Base-by-base conservation (phyloP, 106 monocot genomes). In the Dactylorhiza incarnata region DNA sequence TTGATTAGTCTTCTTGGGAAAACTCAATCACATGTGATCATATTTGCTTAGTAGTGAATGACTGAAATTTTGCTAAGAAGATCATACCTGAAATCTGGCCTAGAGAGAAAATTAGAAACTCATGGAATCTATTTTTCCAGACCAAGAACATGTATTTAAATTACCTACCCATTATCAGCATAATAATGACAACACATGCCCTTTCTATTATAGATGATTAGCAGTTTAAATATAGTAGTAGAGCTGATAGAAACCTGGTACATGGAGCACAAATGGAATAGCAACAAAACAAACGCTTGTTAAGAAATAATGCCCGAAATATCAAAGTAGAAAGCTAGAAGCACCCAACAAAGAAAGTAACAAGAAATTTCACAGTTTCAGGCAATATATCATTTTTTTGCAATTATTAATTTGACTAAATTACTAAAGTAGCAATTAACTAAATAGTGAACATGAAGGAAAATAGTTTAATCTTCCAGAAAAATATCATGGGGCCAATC, bases 161-260 rank as follows among this genome's bases (percentile, higher is more conserved):
- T 63, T n/a, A 3, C 29, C 29, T 26, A 65, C 29, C 29, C 25
- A 29, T 65, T 65, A 26, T 65, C 12, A 65, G 29, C 5, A 65
- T 26, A 65, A 29, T 65, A 65, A 24, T 59, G 19, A 59, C 6
- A 59, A 7, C 22, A 45, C 45, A 17, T 70, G 69, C 29, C 20
- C 73, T 63, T 50, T 65, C 12, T 17, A 74, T 19, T 62, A 5
- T 7, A 17, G 49, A 46, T 78, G 15, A 72, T 9, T 37, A 63
- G 5, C 51, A 16, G 52, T 55, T 29, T 53, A 47, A n/a, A 46
- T 49, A 50, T 9, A 75, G 58, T 5, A 65, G 5, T 4, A 74
- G 44, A 45, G n/a, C 13, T 55, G 9, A 53, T 53, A 9, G 7
- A 94, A 4, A 99, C 96, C 95, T 96, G 83, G 62, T 17, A 63